Evolutionary conservation across 176 grass and related monocot species (phyloP).

Genomic region (Canna indica): DNA sequence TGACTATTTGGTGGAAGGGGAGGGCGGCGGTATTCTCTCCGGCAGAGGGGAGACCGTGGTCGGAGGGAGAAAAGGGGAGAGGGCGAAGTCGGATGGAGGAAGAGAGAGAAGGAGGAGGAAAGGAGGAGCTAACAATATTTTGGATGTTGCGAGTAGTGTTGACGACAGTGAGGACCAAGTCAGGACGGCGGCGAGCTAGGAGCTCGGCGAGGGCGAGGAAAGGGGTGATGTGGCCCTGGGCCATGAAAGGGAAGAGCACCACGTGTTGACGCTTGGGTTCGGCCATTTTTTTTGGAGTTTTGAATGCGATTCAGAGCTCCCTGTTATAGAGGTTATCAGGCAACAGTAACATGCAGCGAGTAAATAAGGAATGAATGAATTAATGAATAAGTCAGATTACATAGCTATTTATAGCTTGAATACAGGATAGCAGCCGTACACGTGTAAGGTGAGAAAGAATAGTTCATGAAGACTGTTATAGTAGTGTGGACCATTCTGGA

Average conservation of each 20-base stretch:
- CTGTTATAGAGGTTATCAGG: too few species aligned
- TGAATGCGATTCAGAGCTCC: too few species aligned
- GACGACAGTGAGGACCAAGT: slow-evolving; percentile 27
- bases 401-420: too few species aligned
- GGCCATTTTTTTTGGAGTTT: too few species aligned
- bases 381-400: too few species aligned
- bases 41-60: slow-evolving; percentile 38
- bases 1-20: slow-evolving; percentile 38
- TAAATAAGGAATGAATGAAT: too few species aligned
- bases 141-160: slow-evolving; percentile 18
- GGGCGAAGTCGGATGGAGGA: slow-evolving; percentile 28
- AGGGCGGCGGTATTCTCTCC: slow-evolving; percentile 32
- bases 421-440: too few species aligned
- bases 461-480: too few species aligned
- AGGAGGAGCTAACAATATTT: slow-evolving; percentile 1
- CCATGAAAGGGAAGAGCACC: slow-evolving; percentile 33
- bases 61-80: slow-evolving; percentile 34
- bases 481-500: too few species aligned
- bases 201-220: slow-evolving; percentile 26
- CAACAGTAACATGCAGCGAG: too few species aligned
- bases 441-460: too few species aligned
- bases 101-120: slow-evolving; percentile 15
- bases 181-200: slow-evolving; percentile 5
- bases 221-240: slow-evolving; percentile 29
- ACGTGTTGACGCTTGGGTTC: slow-evolving; percentile 2